Conservation (phyloP, 106 monocot genomes). For the Allium sativum region DNA sequence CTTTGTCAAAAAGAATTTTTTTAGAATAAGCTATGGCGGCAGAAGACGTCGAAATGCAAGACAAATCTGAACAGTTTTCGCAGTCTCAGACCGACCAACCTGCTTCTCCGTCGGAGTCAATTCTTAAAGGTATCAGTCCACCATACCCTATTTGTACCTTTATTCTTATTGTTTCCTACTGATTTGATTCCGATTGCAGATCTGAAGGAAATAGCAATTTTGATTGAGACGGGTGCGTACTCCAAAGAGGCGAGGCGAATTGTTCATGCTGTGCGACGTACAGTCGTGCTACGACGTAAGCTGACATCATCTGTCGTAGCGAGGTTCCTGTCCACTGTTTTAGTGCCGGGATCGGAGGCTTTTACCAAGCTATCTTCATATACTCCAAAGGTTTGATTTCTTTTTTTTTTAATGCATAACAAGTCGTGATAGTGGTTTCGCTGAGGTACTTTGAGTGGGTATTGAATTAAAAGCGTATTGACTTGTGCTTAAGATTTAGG, state of each 20-base stretch:
- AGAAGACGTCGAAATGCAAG: conserved; percentile 7
- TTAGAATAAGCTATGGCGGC: neutral
- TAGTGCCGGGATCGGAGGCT: conserved; percentile 55
- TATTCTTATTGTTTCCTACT: neutral
- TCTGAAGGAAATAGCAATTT: conserved; percentile 75
- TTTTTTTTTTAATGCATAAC: neutral
- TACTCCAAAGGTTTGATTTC: conserved; percentile 52
- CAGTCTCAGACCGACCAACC: neutral
- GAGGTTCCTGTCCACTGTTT: conserved; percentile 38
- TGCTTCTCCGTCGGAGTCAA: neutral
- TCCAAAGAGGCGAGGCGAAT: conserved; percentile 84
- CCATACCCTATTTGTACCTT: neutral
- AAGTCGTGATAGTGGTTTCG: no score
- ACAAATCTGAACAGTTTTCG: neutral
- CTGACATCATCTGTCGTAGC: conserved; percentile 32
- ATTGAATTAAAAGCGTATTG: neutral
- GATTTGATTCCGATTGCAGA: conserved; percentile 18
- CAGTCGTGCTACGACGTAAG: conserved; percentile 60
- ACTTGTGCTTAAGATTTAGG: neutral
- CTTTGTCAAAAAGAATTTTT: no score
- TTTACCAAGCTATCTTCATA: conserved; percentile 43
- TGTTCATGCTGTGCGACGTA: conserved; percentile 77
- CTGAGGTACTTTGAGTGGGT: no score
- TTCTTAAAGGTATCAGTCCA: conserved; percentile 1
- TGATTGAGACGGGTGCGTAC: conserved; percentile 80